These are phyloP conservation scores for Hanseniaspora lachancei DNA, from an alignment of 805 yeast genomes.

Conservation along the genomic window DNA sequence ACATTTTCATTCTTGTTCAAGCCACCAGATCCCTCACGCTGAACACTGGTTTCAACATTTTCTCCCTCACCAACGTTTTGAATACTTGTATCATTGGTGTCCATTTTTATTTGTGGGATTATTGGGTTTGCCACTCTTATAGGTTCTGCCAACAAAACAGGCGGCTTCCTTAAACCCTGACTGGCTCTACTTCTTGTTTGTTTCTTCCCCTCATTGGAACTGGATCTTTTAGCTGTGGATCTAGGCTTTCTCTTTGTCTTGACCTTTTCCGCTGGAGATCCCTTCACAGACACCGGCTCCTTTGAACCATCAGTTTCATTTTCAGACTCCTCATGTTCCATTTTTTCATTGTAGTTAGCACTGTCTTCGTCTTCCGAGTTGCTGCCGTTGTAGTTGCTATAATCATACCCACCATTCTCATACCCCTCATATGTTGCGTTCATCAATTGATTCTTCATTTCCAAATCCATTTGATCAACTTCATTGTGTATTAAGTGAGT, in stretches of 20 bases:
- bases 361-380: background rate
- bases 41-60: background rate
- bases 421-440: background rate
- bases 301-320: background rate
- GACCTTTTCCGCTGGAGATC: background rate
- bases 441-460: conserved; percentile 1
- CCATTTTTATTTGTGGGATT: background rate
- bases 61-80: background rate
- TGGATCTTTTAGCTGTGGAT: background rate
- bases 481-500: conserved; percentile 1
- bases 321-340: background rate
- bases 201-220: background rate
- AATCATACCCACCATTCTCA: background rate
- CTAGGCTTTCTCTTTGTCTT: background rate
- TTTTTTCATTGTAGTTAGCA: background rate
- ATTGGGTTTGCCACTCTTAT: conserved; percentile 12
- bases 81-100: background rate
- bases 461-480: background rate
- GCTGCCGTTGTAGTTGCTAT: background rate
- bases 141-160: conserved; percentile 9
- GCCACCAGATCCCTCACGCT: background rate
- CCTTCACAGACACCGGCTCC: background rate
- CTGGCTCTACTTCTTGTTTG: background rate
- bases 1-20: conserved; percentile 40
- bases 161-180: background rate